These are phyloP conservation scores for Xerocomus tenax DNA, from an alignment of 1,284 basidiomycete species.

Conservation along the genomic window DNA sequence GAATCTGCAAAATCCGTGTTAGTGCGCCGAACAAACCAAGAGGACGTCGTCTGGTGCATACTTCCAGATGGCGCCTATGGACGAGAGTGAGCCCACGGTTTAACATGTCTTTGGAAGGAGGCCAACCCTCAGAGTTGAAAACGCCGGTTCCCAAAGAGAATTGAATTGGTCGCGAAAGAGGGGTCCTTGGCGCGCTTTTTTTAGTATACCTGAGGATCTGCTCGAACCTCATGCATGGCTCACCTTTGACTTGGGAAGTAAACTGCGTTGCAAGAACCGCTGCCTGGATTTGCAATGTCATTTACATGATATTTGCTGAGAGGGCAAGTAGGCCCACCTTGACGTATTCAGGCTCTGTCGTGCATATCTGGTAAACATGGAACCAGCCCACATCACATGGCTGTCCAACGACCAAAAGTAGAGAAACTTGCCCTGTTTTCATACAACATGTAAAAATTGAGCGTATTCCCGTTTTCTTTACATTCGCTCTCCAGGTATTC, in stretches of 20 bases:
- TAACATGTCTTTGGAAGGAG: not conserved
- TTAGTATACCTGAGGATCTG: not conserved
- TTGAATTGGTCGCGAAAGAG: slow-evolving; percentile 25
- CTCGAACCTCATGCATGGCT: not conserved
- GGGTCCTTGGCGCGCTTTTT: slow-evolving; percentile 14
- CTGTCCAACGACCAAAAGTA: not conserved
- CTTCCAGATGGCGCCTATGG: slow-evolving; percentile 45
- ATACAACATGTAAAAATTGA: slow-evolving; percentile 29
- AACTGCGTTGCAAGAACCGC: slow-evolving; percentile 35
- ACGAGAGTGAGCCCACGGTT: not conserved
- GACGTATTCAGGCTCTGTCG: slow-evolving; percentile 37
- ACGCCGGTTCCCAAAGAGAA: slow-evolving; percentile 47
- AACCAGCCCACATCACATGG: not conserved
- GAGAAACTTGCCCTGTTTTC: slow-evolving; percentile 27
- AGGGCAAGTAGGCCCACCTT: slow-evolving; percentile 25
- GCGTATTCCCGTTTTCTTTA: slow-evolving; percentile 25
- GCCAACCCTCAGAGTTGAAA: slow-evolving; percentile 52
- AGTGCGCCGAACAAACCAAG: not conserved
- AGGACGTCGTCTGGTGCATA: slow-evolving; percentile 18
- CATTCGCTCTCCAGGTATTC: slow-evolving; percentile 20
- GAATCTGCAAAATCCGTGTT: slow-evolving; percentile 30
- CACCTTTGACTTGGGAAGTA: slow-evolving; percentile 39
- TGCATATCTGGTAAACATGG: slow-evolving; percentile 22
- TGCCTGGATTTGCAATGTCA: slow-evolving; percentile 18
- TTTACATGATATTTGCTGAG: not conserved